phyloP scores from a whole-genome alignment of 106 monocot genomes.

The Triglochin maritima region DNA sequence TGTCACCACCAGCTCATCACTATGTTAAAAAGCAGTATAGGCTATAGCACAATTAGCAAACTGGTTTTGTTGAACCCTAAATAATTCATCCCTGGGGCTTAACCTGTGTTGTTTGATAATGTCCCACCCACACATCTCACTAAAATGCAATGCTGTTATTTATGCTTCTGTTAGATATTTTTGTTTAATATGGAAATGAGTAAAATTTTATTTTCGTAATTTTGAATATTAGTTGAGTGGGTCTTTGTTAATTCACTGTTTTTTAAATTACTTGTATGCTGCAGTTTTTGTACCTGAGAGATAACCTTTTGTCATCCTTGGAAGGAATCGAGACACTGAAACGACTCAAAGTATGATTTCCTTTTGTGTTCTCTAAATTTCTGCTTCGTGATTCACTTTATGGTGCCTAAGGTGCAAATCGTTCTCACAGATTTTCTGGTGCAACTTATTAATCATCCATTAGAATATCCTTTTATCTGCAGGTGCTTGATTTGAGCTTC shows the following conservation, averaged over 20 bases:
- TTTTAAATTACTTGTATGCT: constrained; percentile 1
- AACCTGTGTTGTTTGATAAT: no score
- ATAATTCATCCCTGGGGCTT: no score
- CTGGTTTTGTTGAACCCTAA: no score
- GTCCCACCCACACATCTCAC: no score
- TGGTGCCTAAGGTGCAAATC: not conserved
- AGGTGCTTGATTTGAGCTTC: constrained; percentile 99
- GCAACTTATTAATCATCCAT: constrained; percentile 1
- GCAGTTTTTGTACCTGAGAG: constrained; percentile 99
- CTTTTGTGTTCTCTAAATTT: not conserved
- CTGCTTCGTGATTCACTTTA: not conserved
- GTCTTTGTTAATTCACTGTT: not conserved
- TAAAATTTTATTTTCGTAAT: not conserved
- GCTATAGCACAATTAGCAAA: no score
- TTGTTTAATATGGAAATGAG: not conserved
- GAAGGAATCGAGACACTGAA: constrained; percentile 85
- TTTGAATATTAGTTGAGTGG: not conserved
- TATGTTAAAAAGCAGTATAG: no score
- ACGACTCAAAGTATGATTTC: constrained; percentile 57
- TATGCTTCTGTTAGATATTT: no score
- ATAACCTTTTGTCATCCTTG: constrained; percentile 85
- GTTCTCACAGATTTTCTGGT: not conserved
- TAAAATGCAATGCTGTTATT: no score
- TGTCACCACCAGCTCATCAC: no score
- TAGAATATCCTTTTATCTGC: not conserved